Base-by-base conservation (phyloP, 495 filamentous ascomycete genomes). In the Extremus antarcticus region DNA sequence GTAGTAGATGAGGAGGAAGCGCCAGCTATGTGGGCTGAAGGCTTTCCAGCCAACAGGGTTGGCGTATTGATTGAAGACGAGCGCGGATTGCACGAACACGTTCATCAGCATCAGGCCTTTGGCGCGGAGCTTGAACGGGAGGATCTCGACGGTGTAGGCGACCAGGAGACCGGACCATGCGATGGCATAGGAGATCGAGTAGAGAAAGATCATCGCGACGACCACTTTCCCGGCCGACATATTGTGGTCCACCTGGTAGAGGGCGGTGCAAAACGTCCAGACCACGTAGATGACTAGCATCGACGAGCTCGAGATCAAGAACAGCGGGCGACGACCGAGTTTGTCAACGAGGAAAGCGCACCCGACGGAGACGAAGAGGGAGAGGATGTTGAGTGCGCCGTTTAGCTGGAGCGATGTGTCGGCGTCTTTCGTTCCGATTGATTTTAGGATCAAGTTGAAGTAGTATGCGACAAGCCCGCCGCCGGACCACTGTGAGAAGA, bases 401-500 rank as follows among this genome's bases (percentile, higher is more conserved):
- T 63, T 63, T 25, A 49, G 49, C 22, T 16, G 21, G 43, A 50
- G 41, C 29, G 38, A 19, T 9, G 39, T 41, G 35, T 40, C 19
- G 3, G 2, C 13, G 39, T 24, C 43, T 2, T 24, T 65, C 54
- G 65, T 60, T 16, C 65, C 66, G 39, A 67, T 60, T 40, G 46
- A 56, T 25, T 67, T 56, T 47, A 63, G 53, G 43, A 68, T 58
- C 19, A 17, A 38, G n/a, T 16, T 13, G 35, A 53, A 29, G 25
- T 53, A 53, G 50, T 53, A 35, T 4, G 29, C 29, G 7, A 35
- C 29, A 4, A 35, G 29, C 29, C 29, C 57, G 45, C 86, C 85
- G 50, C 84, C 84, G 48, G 78, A 80, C 73, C 78, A 86, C 72
- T 88, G 84, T 10, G 79, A 80, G 69, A 83, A 78, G 60, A 82